Evolutionary conservation across 2,329 filamentous ascomycete genomes (phyloP).

Genomic region (Fusarium verrucosum): DNA sequence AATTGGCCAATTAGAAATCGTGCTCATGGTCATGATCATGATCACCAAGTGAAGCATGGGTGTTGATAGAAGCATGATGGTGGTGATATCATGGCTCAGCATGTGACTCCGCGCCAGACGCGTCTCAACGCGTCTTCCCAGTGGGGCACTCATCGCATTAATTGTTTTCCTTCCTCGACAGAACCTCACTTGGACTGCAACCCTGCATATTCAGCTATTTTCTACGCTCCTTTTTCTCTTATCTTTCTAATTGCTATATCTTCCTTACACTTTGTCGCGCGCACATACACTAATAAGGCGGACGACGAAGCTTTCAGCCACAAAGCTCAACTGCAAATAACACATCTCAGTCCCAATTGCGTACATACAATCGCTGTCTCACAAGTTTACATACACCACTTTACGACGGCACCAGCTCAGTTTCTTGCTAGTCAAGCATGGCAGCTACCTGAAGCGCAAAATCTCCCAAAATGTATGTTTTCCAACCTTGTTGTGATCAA

Average conservation of each 20-base stretch:
- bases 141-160: slow-evolving; percentile 25
- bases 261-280: fast-evolving
- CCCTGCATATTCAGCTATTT: not conserved
- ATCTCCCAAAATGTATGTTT: slow-evolving; percentile 2
- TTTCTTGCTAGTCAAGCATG: slow-evolving; percentile 10
- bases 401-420: not conserved
- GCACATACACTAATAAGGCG: too few species aligned
- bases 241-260: not conserved
- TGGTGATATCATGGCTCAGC: slow-evolving; percentile 30
- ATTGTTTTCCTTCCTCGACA: not conserved
- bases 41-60: not conserved
- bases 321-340: too few species aligned
- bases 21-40: not conserved
- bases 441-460: not conserved
- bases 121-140: slow-evolving; percentile 27
- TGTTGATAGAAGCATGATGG: not conserved
- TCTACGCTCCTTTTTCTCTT: not conserved
- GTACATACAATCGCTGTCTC: fast-evolving
- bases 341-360: too few species aligned
- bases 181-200: not conserved
- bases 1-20: not conserved
- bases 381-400: not conserved
- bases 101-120: slow-evolving; percentile 35
- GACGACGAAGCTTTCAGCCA: too few species aligned
- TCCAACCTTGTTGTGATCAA: fast-evolving